Percentiles rank a stretch among this genome's conserved stretches.
phyloP scores from a whole-genome alignment of 2,329 filamentous ascomycete species.

The Trichoderma oligosporum region DNA sequence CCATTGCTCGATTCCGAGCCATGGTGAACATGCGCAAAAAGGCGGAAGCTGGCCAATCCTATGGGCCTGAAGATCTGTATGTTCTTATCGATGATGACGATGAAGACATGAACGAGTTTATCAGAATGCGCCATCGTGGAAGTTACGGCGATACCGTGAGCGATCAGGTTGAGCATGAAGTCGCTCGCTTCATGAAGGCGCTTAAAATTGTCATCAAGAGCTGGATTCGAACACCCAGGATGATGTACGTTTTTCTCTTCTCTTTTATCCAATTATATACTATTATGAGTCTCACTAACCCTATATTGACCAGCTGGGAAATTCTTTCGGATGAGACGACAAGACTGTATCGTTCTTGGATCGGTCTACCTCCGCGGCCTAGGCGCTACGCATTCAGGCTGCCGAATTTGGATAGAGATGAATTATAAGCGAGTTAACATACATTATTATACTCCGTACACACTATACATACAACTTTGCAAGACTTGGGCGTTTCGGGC shows the following conservation, averaged over 20 bases:
- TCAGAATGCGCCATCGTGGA: slow-evolving; percentile 33
- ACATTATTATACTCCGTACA: slow-evolving; percentile 7
- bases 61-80: slow-evolving; percentile 4
- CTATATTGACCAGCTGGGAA: slow-evolving; percentile 37
- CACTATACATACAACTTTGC: slow-evolving; percentile 13
- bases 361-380: slow-evolving; percentile 50
- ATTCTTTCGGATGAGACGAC: slow-evolving; percentile 44
- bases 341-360: slow-evolving; percentile 48
- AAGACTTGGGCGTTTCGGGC: slow-evolving; percentile 8
- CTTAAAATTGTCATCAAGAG: slow-evolving; percentile 62
- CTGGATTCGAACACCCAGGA: slow-evolving; percentile 66
- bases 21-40: slow-evolving; percentile 42
- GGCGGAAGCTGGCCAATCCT: slow-evolving; percentile 23
- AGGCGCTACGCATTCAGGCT: slow-evolving; percentile 46
- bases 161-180: slow-evolving; percentile 62
- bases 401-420: slow-evolving; percentile 43
- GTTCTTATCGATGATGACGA: slow-evolving; percentile 34
- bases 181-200: slow-evolving; percentile 58
- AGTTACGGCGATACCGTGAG: slow-evolving; percentile 35
- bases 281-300: background rate
- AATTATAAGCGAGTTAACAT: slow-evolving; percentile 38
- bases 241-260: slow-evolving; percentile 58
- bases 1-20: slow-evolving; percentile 66
- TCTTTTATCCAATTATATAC: background rate
- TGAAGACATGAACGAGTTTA: slow-evolving; percentile 26